Evolutionary conservation across 257 asterid species (phyloP), one percentile per base, ranked within the genome.

Genomic region (Gentiana straminea): DNA sequence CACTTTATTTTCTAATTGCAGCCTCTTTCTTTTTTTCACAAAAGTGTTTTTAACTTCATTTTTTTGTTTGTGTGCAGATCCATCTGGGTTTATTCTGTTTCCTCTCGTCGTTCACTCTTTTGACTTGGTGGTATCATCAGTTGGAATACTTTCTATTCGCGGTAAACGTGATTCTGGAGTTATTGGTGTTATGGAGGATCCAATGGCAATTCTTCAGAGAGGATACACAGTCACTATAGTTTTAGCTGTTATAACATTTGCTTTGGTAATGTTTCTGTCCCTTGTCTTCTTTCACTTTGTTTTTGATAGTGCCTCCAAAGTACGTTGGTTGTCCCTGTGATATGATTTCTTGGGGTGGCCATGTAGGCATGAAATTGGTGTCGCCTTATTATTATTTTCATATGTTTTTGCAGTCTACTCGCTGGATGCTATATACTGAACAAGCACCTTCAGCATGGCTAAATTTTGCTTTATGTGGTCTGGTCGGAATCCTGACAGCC

Each of bases 401-500:
- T 62, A 49, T 65, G 69, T 50, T 57, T 73, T 79, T 67, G 77
- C 94, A 92, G 97, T 92, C 97, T 47, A 88, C 99, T 33, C 94
- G 95, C 76, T 92, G 94, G 99, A 81, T 92, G 91, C 70, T 92
- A 51, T 88, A 92, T 63, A 92, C 99, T 2, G 99, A 92, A 70
- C 93, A 83, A 71, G 99, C 99, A 55, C 99, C 99, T 66, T 75
- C 90, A 70, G 99, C 99, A 13, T 92, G 99, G 99, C 60, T 92
- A 64, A 88, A 83, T 78, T 88, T 88, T 74, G 97, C 95, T 49
- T 69, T 92, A 61, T 92, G 99, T 64, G 97, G 99, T 70, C 68
- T 92, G 77, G 97, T 92, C 58, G 99, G 99, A 65, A 92, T 92
- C 65, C 72, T 77, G 77, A 92, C 95, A 8, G 99, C 99, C 36